A percentile compares a stretch with the other conserved stretches of the same genome.
These are phyloP conservation scores for Hypomyces perniciosus DNA, from an alignment of 2,329 filamentous ascomycete genomes.

Conservation along the genomic window DNA sequence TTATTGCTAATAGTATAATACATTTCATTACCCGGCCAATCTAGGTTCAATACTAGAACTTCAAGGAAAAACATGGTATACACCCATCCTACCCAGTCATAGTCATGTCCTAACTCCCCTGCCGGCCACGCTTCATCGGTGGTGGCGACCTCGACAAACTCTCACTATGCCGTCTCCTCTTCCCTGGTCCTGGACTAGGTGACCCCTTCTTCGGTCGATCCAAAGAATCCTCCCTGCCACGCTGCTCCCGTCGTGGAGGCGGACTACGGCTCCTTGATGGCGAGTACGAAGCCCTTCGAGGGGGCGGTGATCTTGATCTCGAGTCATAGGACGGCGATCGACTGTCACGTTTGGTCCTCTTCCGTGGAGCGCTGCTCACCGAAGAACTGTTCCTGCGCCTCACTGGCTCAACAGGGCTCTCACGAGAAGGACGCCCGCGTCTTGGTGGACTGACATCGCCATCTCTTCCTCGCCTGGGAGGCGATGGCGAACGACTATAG, in stretches of 20 bases:
- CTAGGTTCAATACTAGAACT: not conserved
- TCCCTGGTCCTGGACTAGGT: slow-evolving; percentile 22
- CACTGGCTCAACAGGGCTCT: slow-evolving; percentile 15
- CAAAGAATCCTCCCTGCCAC: not conserved
- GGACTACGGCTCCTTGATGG: slow-evolving; percentile 17
- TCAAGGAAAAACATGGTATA: not conserved
- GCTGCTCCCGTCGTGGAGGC: slow-evolving; percentile 7
- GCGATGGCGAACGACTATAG: slow-evolving; percentile 26
- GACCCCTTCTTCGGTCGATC: slow-evolving; percentile 14
- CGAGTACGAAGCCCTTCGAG: slow-evolving; percentile 19
- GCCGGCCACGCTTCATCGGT: slow-evolving; percentile 27
- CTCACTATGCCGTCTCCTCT: slow-evolving; percentile 27
- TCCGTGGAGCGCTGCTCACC: slow-evolving; percentile 23
- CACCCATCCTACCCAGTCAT: not conserved
- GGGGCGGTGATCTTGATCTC: slow-evolving; percentile 23
- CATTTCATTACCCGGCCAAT: not conserved
- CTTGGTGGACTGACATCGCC: slow-evolving; percentile 17
- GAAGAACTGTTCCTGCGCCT: slow-evolving; percentile 30
- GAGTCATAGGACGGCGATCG: slow-evolving; percentile 30
- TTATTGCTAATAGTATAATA: too few relatives aligned
- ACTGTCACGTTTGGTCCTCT: slow-evolving; percentile 18
- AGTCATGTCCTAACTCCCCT: slow-evolving; percentile 17
- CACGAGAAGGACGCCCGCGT: slow-evolving; percentile 17
- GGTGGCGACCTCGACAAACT: slow-evolving; percentile 27
- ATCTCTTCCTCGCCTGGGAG: slow-evolving; percentile 16